Evolutionary conservation across 75 land plant genomes (phyloP).

Genomic region (Picea sitchensis): DNA sequence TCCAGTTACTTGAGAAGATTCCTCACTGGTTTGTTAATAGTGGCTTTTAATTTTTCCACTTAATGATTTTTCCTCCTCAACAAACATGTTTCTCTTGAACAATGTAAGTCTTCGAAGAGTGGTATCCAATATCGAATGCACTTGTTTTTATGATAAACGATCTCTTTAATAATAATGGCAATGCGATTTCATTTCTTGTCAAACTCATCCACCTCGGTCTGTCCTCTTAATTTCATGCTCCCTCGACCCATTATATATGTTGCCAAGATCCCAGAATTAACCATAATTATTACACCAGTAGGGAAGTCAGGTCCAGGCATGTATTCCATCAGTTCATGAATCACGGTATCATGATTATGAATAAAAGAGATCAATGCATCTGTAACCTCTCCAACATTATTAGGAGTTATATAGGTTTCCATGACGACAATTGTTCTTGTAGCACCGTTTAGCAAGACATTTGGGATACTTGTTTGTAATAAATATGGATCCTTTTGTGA

Average conservation of each 20-base stretch:
- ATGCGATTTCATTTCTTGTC: constrained; percentile 54
- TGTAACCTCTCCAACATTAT: constrained; percentile 94
- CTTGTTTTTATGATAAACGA: too few relatives aligned
- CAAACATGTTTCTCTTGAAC: too few relatives aligned
- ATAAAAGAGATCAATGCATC: constrained; percentile 86
- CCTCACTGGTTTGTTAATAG: too few relatives aligned
- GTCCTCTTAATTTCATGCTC: constrained; percentile 76
- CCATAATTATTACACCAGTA: constrained; percentile 95
- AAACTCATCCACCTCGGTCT: constrained; percentile 71
- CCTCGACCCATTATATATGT: constrained; percentile 95
- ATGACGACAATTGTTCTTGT: constrained; percentile 55
- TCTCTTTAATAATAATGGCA: constrained; percentile 82
- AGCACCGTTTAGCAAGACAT: too few relatives aligned
- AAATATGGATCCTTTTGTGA: too few relatives aligned
- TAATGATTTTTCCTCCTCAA: too few relatives aligned
- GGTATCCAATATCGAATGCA: too few relatives aligned
- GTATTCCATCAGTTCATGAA: constrained; percentile 92
- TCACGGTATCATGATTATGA: constrained; percentile 87
- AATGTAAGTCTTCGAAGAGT: too few relatives aligned
- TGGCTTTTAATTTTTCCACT: too few relatives aligned
- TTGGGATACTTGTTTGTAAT: too few relatives aligned
- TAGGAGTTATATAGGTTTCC: constrained; percentile 98
- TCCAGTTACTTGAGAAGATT: too few relatives aligned
- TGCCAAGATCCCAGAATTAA: constrained; percentile 72
- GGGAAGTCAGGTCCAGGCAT: constrained; percentile 99